A percentile compares a stretch with the other conserved stretches of the same genome.
phyloP scores from a whole-genome alignment of 371 early-diverging fungal genomes.

The Mucor circinelloides region DNA sequence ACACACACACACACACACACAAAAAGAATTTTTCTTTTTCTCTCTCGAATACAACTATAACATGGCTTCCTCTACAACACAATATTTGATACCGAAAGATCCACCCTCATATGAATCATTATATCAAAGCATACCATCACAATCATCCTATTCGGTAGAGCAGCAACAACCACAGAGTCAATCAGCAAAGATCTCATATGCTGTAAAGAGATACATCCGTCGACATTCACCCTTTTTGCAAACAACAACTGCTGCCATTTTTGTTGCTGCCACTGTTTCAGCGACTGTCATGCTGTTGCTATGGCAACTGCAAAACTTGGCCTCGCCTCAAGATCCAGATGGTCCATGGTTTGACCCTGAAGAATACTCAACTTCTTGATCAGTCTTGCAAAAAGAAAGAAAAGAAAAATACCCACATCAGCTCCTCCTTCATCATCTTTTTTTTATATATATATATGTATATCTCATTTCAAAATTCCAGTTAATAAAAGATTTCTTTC shows the following conservation, averaged over 20 bases:
- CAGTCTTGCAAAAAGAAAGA: background rate
- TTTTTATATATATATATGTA: too few relatives aligned
- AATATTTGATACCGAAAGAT: slow-evolving; percentile 39
- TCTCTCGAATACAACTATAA: background rate
- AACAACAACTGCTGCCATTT: slow-evolving; percentile 38
- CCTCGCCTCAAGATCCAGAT: slow-evolving; percentile 40
- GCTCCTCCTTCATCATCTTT: background rate
- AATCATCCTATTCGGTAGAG: slow-evolving; percentile 13
- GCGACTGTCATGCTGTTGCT: slow-evolving; percentile 45
- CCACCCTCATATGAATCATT: slow-evolving; percentile 48
- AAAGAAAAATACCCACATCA: background rate
- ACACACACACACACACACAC: background rate
- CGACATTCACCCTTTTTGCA: slow-evolving; percentile 39
- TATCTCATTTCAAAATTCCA: background rate
- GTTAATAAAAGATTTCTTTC: background rate
- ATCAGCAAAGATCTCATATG: slow-evolving; percentile 17
- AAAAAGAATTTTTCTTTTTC: slow-evolving; percentile 4
- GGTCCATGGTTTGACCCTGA: slow-evolving; percentile 43
- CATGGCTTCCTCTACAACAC: slow-evolving; percentile 21
- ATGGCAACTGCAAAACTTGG: slow-evolving; percentile 50
- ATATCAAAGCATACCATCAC: slow-evolving; percentile 32
- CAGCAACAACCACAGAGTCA: slow-evolving; percentile 6
- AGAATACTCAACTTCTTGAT: slow-evolving; percentile 1
- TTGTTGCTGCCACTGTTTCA: slow-evolving; percentile 50
- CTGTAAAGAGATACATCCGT: slow-evolving; percentile 25